phyloP scores from a whole-genome alignment of 2,329 filamentous ascomycete species.

The Ophiostoma sp. region DNA sequence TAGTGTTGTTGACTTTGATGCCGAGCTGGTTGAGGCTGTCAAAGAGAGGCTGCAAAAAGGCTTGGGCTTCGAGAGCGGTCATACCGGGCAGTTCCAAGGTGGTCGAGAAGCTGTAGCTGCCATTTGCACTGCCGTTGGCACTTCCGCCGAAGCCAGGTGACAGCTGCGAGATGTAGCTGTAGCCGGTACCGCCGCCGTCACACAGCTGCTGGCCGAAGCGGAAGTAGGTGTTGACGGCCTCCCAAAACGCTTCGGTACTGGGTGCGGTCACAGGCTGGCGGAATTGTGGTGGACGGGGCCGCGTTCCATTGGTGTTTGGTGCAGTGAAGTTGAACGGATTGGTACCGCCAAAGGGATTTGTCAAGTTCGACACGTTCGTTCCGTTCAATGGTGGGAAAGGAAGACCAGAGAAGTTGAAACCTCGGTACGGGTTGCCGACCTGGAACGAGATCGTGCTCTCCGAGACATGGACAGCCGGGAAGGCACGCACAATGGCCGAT shows the following conservation, averaged over 20 bases:
- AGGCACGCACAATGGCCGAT: constrained; percentile 28
- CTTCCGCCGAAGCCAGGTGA: neutral
- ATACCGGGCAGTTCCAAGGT: constrained; percentile 40
- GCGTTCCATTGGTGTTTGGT: neutral
- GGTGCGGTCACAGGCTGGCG: constrained; percentile 14
- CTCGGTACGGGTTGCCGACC: constrained; percentile 2
- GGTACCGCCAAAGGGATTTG: neutral
- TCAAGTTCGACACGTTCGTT: constrained; percentile 6
- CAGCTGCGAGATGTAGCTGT: constrained; percentile 38
- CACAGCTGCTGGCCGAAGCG: constrained; percentile 38
- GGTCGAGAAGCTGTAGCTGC: constrained; percentile 38
- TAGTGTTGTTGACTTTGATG: constrained; percentile 33
- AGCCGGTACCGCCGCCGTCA: constrained; percentile 40
- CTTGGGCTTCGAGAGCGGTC: constrained; percentile 31
- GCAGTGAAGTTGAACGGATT: constrained; percentile 10
- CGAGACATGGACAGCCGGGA: constrained; percentile 25
- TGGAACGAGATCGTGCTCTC: constrained; percentile 25
- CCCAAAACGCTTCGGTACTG: constrained; percentile 34
- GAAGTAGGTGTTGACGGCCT: constrained; percentile 39
- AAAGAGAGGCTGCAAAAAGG: constrained; percentile 39
- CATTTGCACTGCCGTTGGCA: constrained; percentile 25
- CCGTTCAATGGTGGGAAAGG: neutral
- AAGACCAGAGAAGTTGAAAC: neutral
- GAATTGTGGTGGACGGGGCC: neutral
- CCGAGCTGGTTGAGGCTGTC: constrained; percentile 37